A percentile compares a stretch with the other conserved stretches of the same genome.
These are phyloP conservation scores for Sporisorium graminicola DNA, from an alignment of 1,284 basidiomycete genomes.

Conservation along the genomic window DNA sequence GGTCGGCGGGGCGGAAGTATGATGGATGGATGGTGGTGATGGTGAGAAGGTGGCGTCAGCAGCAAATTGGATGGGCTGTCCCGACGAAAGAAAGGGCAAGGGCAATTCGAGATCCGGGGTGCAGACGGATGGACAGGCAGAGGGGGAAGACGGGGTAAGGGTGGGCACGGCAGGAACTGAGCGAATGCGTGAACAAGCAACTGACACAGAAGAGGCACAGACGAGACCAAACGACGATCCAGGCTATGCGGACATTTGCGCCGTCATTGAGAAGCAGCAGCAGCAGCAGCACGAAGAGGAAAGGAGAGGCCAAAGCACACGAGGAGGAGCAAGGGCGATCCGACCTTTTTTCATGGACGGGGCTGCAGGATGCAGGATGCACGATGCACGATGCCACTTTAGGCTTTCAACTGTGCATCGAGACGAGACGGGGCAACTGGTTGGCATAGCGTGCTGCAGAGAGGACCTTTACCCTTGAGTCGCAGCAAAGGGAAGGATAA, in stretches of 20 bases:
- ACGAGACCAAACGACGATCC: neutral
- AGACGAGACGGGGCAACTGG: constrained; percentile 7
- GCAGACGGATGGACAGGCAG: constrained; percentile 2
- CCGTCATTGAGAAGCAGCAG: neutral
- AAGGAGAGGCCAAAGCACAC: neutral
- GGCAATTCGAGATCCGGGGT: constrained; percentile 3
- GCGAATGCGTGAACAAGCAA: no score
- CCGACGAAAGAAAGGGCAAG: no score
- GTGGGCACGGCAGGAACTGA: neutral
- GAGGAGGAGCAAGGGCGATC: constrained; percentile 5
- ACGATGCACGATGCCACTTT: neutral
- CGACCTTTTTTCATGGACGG: constrained; percentile 1
- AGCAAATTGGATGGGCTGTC: neutral
- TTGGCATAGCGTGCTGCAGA: neutral
- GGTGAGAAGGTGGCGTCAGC: constrained; percentile 2
- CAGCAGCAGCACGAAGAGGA: neutral
- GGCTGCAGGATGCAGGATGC: neutral
- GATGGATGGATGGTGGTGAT: constrained; percentile 6
- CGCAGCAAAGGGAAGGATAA: no score
- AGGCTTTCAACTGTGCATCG: neutral
- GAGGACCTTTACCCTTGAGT: no score
- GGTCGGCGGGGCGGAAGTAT: constrained; percentile 4
- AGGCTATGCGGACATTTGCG: neutral
- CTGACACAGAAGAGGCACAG: neutral
- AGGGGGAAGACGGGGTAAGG: neutral